phyloP scores from a whole-genome alignment of 306 rosid species.

The Parietaria judaica region DNA sequence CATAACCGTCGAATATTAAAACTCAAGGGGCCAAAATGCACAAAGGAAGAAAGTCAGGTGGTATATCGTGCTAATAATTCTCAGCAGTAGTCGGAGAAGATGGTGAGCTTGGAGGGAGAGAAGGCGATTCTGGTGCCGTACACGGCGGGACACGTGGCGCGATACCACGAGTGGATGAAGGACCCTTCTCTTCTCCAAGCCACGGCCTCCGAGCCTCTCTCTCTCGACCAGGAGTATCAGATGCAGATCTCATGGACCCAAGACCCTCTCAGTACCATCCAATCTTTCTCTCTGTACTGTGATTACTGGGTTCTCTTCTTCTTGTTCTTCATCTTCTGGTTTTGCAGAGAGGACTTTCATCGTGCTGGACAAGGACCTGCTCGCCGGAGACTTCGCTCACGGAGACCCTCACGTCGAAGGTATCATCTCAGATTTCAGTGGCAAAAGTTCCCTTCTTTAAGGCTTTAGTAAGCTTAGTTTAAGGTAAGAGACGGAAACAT shows the following conservation, averaged over 20 bases:
- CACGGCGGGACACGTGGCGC: conserved; percentile 72
- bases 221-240: conserved; percentile 65
- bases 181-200: conserved; percentile 75
- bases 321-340: conserved; percentile 8
- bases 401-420: conserved; percentile 77
- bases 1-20: no score
- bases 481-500: no score
- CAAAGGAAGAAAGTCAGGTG: no score
- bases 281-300: conserved; percentile 12
- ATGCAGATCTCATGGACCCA: conserved; percentile 89
- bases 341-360: conserved; percentile 77
- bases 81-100: no score
- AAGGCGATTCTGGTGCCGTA: conserved; percentile 71
- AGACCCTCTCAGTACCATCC: conserved; percentile 58
- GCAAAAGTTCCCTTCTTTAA: conserved; percentile 1
- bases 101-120: conserved; percentile 58
- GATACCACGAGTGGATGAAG: conserved; percentile 83
- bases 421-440: conserved; percentile 18
- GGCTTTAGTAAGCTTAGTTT: background rate
- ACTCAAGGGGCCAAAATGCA: no score
- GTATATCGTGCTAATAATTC: no score
- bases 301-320: background rate
- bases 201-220: conserved; percentile 81
- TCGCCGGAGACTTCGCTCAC: conserved; percentile 53
- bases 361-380: conserved; percentile 56